Base-by-base conservation (phyloP, 805 yeast genomes). In the Sporopachydermia quercuum region DNA sequence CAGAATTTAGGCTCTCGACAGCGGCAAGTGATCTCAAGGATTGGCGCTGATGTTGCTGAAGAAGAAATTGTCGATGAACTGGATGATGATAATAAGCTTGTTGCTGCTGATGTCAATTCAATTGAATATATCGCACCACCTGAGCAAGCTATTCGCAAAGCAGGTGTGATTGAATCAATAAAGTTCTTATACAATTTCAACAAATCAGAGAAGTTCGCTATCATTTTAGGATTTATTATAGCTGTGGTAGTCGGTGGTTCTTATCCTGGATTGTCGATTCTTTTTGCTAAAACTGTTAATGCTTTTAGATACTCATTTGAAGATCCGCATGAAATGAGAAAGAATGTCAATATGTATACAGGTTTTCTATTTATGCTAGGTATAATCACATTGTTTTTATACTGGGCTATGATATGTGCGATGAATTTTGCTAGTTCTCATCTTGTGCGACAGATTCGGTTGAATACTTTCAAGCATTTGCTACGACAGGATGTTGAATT, bases 401-500 rank as follows among this genome's bases (percentile, higher is more conserved):
- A 45, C 40, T 36, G 35, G 16, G 5, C 42, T 16, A 36, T 44
- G 42, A 18, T 41, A n/a, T 2, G 14, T n/a, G 15, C 18, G 37
- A 40, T n/a, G 19, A 16, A 5, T 16, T 6, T 14, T 4, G 43
- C 50, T 16, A 47, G 48, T 5, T 49, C 49, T 37, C 37, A 39
- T 6, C 43, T 54, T 2, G 45, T 54, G n/a, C 43, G 45, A 16
- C 38, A 48, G 13, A 47, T 54, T 17, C 46, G 58, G 2, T 34
- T 40, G 11, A 34, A 38, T 15, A 38, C 47, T 3, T 51, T 53
- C 34, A 34, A 35, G 15, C 43, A 50, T 16, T 40, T 52, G 15
- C 34, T 54, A 35, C 42, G 52, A 13, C 55, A 53, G 42, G 57
- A 54, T 33, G 41, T 53, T 34, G 43, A 48, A 3, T 54, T 46